Evolutionary conservation across 768 basidiomycete genomes (phyloP).

Genomic region (Boletus sp.): DNA sequence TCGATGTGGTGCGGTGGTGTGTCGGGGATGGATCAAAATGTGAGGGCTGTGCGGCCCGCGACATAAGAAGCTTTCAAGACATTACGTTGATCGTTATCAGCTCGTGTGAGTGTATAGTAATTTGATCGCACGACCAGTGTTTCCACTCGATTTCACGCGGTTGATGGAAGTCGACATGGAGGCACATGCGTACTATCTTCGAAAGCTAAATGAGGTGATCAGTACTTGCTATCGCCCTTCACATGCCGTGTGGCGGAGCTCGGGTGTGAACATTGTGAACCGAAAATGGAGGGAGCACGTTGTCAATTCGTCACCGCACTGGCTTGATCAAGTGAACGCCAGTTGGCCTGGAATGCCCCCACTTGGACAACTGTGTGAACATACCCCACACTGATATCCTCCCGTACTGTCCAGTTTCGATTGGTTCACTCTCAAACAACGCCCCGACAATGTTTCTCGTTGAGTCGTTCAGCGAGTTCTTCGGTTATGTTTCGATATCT

Average conservation of each 20-base stretch:
- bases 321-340: too few species aligned
- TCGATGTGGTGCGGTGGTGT: conserved; percentile 35
- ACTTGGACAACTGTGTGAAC: conserved; percentile 14
- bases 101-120: neutral
- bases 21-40: conserved; percentile 38
- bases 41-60: neutral
- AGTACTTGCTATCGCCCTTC: too few species aligned
- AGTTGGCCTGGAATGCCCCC: neutral
- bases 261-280: neutral
- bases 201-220: neutral
- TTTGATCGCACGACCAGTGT: neutral
- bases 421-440: neutral
- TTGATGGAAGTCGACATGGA: neutral
- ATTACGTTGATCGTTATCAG: neutral
- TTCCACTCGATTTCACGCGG: too few species aligned
- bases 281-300: neutral
- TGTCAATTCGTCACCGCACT: too few species aligned
- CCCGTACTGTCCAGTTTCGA: neutral
- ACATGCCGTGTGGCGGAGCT: neutral
- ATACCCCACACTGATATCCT: conserved; percentile 15
- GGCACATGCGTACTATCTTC: neutral
- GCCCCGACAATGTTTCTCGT: conserved; percentile 19
- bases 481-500: conserved; percentile 70
- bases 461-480: conserved; percentile 50
- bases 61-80: neutral